Evolutionary conservation across 768 basidiomycete genomes (phyloP).

Genomic region (Boletus sp.): DNA sequence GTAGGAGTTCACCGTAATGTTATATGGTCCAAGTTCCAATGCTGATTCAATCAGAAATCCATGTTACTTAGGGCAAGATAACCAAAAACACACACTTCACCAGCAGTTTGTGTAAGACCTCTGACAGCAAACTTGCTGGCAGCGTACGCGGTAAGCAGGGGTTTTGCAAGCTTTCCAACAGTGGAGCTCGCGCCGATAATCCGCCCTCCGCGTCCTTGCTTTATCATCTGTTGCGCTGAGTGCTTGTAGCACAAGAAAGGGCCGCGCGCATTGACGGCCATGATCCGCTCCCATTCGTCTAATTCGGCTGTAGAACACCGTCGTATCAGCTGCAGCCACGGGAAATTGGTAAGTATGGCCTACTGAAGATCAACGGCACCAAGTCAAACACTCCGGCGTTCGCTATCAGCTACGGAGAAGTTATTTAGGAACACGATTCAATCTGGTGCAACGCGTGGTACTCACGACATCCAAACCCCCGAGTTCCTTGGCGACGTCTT

Average conservation of each 20-base stretch:
- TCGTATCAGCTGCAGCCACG: background rate
- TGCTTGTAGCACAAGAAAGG: slow-evolving; percentile 37
- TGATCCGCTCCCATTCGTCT: slow-evolving; percentile 38
- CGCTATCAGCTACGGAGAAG: slow-evolving; percentile 12
- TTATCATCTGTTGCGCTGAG: slow-evolving; percentile 38
- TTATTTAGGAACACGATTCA: background rate
- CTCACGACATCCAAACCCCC: slow-evolving; percentile 47
- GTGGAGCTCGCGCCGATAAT: slow-evolving; percentile 33
- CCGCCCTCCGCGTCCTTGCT: slow-evolving; percentile 37
- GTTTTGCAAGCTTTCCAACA: slow-evolving; percentile 27
- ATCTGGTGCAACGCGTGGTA: background rate
- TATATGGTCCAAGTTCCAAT: slow-evolving; percentile 28
- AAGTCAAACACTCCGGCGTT: slow-evolving; percentile 9
- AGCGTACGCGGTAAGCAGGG: slow-evolving; percentile 1
- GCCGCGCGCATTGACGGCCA: slow-evolving; percentile 38
- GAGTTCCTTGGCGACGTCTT: slow-evolving; percentile 26
- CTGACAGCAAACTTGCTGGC: slow-evolving; percentile 34
- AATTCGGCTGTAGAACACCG: slow-evolving; percentile 22
- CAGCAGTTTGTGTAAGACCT: slow-evolving; percentile 36
- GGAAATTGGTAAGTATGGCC: background rate
- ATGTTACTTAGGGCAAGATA: background rate
- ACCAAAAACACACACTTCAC: slow-evolving; percentile 15
- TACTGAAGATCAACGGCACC: background rate
- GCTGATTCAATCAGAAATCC: background rate
- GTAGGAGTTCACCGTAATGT: slow-evolving; percentile 39